Evolutionary conservation across 2,329 filamentous ascomycete genomes (phyloP).

Genomic region (Phyllosticta citriasiana): DNA sequence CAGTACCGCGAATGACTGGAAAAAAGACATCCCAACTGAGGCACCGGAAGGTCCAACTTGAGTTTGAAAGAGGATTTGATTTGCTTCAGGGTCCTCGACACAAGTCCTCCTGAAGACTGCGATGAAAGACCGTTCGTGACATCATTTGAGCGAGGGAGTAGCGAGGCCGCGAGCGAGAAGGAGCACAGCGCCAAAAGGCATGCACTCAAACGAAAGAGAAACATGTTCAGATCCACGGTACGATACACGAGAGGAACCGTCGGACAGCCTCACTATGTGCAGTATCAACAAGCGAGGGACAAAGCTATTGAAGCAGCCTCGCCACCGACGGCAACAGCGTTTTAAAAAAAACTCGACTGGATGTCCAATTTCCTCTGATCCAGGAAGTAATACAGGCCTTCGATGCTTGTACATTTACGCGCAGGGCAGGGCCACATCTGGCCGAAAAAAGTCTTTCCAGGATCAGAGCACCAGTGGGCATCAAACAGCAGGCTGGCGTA

Average conservation of each 20-base stretch:
- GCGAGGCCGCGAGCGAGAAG: background rate
- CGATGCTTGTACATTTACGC: background rate
- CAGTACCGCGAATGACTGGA: slow-evolving; percentile 23
- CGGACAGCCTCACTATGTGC: background rate
- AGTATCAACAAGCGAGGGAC: background rate
- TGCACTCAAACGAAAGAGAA: background rate
- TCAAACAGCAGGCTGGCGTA: background rate
- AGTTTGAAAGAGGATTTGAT: background rate
- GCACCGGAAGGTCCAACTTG: background rate
- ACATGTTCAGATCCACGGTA: background rate
- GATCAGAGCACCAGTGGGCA: background rate
- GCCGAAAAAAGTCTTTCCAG: background rate
- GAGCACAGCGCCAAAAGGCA: slow-evolving; percentile 4
- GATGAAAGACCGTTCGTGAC: background rate
- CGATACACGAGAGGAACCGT: background rate
- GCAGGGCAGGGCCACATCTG: background rate
- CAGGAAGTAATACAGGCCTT: background rate
- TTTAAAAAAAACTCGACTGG: background rate
- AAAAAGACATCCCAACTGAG: background rate
- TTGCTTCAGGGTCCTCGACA: background rate
- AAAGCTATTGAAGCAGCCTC: no score
- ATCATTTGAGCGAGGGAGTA: background rate
- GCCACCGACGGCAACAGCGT: background rate
- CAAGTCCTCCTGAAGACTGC: background rate
- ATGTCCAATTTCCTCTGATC: background rate